Percentiles rank a stretch among this genome's conserved stretches.
These are phyloP conservation scores for Pyrus pyrifolia DNA, from an alignment of 306 rosid genomes.

Conservation along the genomic window DNA sequence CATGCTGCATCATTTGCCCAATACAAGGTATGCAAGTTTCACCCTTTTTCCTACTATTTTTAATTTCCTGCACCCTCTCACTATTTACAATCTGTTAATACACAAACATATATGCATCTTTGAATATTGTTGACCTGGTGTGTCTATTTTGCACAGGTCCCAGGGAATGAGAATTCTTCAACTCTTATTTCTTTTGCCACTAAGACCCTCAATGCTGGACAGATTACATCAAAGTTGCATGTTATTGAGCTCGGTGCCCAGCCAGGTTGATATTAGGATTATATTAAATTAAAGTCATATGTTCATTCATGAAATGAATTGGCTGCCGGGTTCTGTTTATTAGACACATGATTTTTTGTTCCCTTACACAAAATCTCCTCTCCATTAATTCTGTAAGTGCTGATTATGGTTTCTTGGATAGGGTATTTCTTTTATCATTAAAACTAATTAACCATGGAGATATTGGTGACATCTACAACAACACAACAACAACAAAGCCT, in stretches of 20 bases:
- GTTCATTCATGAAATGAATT: neutral
- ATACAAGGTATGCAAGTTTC: conserved; percentile 51
- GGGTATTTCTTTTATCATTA: neutral
- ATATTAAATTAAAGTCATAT: neutral
- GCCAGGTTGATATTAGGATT: conserved; percentile 52
- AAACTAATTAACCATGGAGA: neutral
- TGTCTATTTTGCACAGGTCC: conserved; percentile 47
- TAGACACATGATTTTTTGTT: neutral
- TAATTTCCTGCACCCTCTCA: neutral
- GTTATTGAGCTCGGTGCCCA: conserved; percentile 98
- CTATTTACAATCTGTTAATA: neutral
- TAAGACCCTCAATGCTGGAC: conserved; percentile 90
- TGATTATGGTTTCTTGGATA: conserved; percentile 12
- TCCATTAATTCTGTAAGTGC: neutral
- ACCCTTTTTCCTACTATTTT: neutral
- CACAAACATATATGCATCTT: neutral
- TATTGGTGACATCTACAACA: neutral
- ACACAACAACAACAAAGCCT: no score
- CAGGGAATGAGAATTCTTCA: conserved; percentile 91
- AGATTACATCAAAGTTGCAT: conserved; percentile 82
- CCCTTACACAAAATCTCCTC: neutral
- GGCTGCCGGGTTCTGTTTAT: neutral
- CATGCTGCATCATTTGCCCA: conserved; percentile 98
- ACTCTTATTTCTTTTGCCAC: conserved; percentile 87
- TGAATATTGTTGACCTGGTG: neutral